Percentiles rank a stretch among this genome's conserved stretches.
Conservation (phyloP, 2,329 filamentous ascomycete species). For the Epichloe elymi region DNA sequence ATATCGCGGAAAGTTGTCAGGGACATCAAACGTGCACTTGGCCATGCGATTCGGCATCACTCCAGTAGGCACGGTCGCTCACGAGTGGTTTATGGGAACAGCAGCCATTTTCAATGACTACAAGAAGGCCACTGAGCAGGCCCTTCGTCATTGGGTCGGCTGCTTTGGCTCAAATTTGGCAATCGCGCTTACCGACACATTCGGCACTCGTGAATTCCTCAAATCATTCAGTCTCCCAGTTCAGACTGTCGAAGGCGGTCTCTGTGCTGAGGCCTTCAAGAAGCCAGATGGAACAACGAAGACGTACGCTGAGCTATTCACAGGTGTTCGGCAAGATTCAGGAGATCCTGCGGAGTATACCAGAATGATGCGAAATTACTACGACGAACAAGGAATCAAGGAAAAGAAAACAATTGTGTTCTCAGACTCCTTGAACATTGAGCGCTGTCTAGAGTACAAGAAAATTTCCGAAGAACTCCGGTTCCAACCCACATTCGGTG, state of each 20-base stretch:
- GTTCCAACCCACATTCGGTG: slow-evolving; percentile 80
- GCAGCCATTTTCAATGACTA: slow-evolving; percentile 86
- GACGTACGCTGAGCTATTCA: slow-evolving; percentile 72
- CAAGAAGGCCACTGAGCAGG: slow-evolving; percentile 67
- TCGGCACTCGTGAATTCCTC: slow-evolving; percentile 83
- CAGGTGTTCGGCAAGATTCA: slow-evolving; percentile 79
- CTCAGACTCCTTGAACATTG: slow-evolving; percentile 87
- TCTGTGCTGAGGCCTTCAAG: slow-evolving; percentile 27
- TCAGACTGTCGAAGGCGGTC: slow-evolving; percentile 29
- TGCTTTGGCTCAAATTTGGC: slow-evolving; percentile 78
- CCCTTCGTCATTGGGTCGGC: slow-evolving; percentile 75
- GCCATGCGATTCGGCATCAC: slow-evolving; percentile 82
- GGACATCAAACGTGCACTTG: slow-evolving; percentile 93
- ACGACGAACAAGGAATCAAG: slow-evolving; percentile 59
- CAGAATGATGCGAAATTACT: slow-evolving; percentile 67
- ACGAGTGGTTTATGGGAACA: slow-evolving; percentile 99
- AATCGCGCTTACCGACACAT: slow-evolving; percentile 91
- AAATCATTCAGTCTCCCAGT: slow-evolving; percentile 63
- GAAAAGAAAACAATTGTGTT: slow-evolving; percentile 86
- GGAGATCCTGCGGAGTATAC: slow-evolving; percentile 74
- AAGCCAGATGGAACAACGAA: slow-evolving; percentile 28
- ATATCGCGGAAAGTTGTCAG: slow-evolving; percentile 60
- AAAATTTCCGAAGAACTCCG: slow-evolving; percentile 63
- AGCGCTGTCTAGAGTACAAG: slow-evolving; percentile 85
- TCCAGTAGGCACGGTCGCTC: slow-evolving; percentile 78